These are phyloP conservation scores for Dysphania ambrosioides DNA, from an alignment of 148 eudicot species.

Conservation along the genomic window DNA sequence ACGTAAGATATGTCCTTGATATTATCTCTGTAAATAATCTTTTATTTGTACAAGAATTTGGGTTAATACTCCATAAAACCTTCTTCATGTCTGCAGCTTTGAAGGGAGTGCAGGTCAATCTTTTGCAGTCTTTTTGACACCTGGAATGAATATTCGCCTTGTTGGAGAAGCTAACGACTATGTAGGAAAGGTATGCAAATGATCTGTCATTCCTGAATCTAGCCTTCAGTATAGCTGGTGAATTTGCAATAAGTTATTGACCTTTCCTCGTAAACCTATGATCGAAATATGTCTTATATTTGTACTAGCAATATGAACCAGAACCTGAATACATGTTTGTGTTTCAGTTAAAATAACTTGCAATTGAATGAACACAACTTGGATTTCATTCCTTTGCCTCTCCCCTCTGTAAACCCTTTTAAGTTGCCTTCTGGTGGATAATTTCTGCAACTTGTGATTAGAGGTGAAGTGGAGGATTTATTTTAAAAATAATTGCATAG, in stretches of 20 bases:
- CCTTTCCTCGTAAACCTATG: not conserved
- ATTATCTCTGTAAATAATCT: no score
- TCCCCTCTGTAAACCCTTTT: not conserved
- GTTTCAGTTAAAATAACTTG: not conserved
- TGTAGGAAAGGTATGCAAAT: slow-evolving; percentile 94
- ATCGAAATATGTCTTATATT: not conserved
- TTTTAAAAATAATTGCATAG: not conserved
- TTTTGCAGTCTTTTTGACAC: slow-evolving; percentile 85
- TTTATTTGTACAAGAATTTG: not conserved
- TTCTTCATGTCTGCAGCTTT: slow-evolving; percentile 48
- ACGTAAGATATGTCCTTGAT: slow-evolving; percentile 45
- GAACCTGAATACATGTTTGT: not conserved
- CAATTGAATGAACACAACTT: no score
- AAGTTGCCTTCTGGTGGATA: not conserved
- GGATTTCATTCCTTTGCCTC: not conserved
- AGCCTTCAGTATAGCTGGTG: slow-evolving; percentile 15
- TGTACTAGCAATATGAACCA: not conserved
- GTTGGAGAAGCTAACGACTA: slow-evolving; percentile 98
- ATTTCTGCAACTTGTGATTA: not conserved
- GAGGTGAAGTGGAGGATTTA: not conserved
- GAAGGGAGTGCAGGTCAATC: slow-evolving; percentile 98
- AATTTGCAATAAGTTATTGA: not conserved
- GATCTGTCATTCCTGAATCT: no score
- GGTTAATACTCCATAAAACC: not conserved
- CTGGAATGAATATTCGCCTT: slow-evolving; percentile 96